Evolutionary conservation across 257 asterid species (phyloP).

Genomic region (Scutellaria barbata): DNA sequence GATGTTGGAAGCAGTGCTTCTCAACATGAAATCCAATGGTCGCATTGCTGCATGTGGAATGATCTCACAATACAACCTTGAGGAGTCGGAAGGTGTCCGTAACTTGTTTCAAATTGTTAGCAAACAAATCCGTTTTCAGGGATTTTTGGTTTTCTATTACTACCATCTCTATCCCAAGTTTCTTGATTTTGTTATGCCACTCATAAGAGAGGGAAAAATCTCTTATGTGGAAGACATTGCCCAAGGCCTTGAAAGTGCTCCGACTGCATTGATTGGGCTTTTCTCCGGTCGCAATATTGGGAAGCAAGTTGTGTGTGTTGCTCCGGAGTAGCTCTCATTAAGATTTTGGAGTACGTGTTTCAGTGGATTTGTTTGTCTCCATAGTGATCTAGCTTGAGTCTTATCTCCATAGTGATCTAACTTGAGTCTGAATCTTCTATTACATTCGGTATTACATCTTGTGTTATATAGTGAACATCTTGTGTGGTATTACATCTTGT

Average conservation of each 20-base stretch:
- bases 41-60: conserved; percentile 53
- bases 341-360: too few species aligned
- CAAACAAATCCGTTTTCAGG: conserved; percentile 50
- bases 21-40: conserved; percentile 49
- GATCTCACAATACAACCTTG: conserved; percentile 53
- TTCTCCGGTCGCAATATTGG: conserved; percentile 54
- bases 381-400: too few species aligned
- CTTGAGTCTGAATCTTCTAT: too few species aligned
- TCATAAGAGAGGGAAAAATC: conserved; percentile 44
- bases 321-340: conserved; percentile 25
- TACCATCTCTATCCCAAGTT: conserved; percentile 40
- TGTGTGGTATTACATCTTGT: too few species aligned
- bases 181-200: conserved; percentile 41
- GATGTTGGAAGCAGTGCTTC: conserved; percentile 56
- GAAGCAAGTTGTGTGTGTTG: conserved; percentile 48
- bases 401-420: too few species aligned
- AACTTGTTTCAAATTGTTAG: conserved; percentile 40
- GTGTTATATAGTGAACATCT: too few species aligned
- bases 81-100: conserved; percentile 41
- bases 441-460: too few species aligned
- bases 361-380: too few species aligned
- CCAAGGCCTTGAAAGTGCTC: conserved; percentile 55
- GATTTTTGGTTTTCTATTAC: conserved; percentile 40
- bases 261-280: conserved; percentile 50
- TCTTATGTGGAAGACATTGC: conserved; percentile 50